phyloP scores from a whole-genome alignment of 2,329 filamentous ascomycete species.

The Talaromyces amestolkiae region DNA sequence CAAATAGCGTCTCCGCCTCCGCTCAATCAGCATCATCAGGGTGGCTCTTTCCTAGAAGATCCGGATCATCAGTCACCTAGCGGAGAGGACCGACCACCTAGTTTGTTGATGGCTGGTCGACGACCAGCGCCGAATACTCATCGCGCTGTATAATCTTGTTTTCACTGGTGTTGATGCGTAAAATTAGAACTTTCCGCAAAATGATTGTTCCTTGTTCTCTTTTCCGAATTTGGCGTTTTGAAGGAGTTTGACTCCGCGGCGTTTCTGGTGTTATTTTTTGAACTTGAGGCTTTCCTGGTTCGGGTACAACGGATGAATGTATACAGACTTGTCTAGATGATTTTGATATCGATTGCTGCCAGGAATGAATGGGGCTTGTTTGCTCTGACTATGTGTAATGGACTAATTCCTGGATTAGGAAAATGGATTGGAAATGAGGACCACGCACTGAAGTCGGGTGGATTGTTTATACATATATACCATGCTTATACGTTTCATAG shows the following conservation, averaged over 20 bases:
- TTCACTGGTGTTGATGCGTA: too few relatives aligned
- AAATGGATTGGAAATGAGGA: background rate
- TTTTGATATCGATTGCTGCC: background rate
- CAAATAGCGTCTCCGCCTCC: constrained; percentile 6
- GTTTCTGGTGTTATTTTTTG: background rate
- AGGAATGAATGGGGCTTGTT: background rate
- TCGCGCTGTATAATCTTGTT: constrained; percentile 31
- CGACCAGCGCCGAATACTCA: constrained; percentile 36
- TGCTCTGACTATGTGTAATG: too few relatives aligned
- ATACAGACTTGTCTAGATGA: background rate
- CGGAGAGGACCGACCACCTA: constrained; percentile 35
- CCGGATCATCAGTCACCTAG: background rate
- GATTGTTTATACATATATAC: background rate
- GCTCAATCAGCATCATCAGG: constrained; percentile 1
- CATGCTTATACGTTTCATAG: background rate
- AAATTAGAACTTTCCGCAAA: too few relatives aligned
- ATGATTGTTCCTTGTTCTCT: background rate
- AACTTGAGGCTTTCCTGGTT: background rate
- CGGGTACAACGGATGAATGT: background rate
- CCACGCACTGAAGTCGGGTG: background rate
- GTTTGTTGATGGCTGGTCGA: constrained; percentile 41
- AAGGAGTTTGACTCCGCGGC: background rate
- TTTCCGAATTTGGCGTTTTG: background rate
- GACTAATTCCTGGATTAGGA: background rate
- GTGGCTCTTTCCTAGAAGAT: constrained; percentile 2